These are phyloP conservation scores for Ilyonectria destructans DNA, from an alignment of 2,329 filamentous ascomycete species.

Conservation along the genomic window DNA sequence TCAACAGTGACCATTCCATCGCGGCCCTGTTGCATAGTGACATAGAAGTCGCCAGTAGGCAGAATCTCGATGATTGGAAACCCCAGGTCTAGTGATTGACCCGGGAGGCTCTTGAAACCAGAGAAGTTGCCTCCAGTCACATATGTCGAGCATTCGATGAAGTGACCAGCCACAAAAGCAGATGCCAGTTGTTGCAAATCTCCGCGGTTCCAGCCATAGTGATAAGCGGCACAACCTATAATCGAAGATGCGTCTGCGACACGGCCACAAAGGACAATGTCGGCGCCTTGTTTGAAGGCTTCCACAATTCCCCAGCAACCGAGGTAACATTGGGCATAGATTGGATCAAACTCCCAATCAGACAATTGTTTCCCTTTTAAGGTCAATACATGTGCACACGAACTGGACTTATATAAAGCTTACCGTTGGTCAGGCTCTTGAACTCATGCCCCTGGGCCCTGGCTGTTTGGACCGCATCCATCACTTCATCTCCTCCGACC, in stretches of 20 bases:
- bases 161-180: slow-evolving; percentile 63
- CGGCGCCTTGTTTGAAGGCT: slow-evolving; percentile 57
- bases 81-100: slow-evolving; percentile 25
- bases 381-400: no score
- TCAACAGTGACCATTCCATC: slow-evolving; percentile 53
- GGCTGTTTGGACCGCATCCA: slow-evolving; percentile 36
- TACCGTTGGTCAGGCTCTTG: slow-evolving; percentile 41
- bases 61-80: slow-evolving; percentile 54
- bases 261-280: slow-evolving; percentile 63
- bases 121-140: slow-evolving; percentile 68
- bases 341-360: slow-evolving; percentile 40
- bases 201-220: slow-evolving; percentile 64
- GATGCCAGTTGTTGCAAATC: slow-evolving; percentile 64
- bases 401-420: slow-evolving; percentile 7
- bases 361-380: slow-evolving; percentile 1
- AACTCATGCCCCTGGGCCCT: slow-evolving; percentile 37
- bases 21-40: slow-evolving; percentile 52
- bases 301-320: slow-evolving; percentile 61
- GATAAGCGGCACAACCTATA: slow-evolving; percentile 68
- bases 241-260: slow-evolving; percentile 64
- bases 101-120: slow-evolving; percentile 54
- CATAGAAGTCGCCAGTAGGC: slow-evolving; percentile 47
- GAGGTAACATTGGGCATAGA: slow-evolving; percentile 44
- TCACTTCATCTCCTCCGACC: slow-evolving; percentile 55
- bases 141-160: slow-evolving; percentile 68